Percentiles rank a stretch among this genome's conserved stretches.
Evolutionary conservation across 768 basidiomycete genomes (phyloP).

Genomic region (Suillus discolor): DNA sequence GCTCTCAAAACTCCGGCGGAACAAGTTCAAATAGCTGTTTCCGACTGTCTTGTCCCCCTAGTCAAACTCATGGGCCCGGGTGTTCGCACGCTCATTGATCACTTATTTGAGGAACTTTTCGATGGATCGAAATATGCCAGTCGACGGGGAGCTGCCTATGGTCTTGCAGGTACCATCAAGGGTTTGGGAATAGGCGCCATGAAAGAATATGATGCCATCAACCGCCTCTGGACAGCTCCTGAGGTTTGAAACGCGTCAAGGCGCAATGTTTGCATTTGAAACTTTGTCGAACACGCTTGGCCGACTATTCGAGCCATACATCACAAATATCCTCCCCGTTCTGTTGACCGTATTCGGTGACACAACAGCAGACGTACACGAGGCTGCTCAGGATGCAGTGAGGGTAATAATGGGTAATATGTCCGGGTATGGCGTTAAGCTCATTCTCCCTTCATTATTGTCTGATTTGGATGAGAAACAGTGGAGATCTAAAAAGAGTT

Average conservation of each 20-base stretch:
- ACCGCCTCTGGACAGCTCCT: constrained; percentile 67
- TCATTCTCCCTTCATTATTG: constrained; percentile 87
- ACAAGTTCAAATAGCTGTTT: constrained; percentile 94
- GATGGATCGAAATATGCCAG: constrained; percentile 84
- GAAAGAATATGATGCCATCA: constrained; percentile 81
- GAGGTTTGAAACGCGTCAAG: constrained; percentile 91
- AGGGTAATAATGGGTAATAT: constrained; percentile 94
- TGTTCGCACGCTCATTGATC: constrained; percentile 62
- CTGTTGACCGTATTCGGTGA: constrained; percentile 89
- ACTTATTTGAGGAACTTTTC: constrained; percentile 76
- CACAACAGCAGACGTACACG: constrained; percentile 81
- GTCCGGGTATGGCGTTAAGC: constrained; percentile 94
- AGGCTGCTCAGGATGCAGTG: constrained; percentile 90
- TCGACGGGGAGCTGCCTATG: constrained; percentile 97
- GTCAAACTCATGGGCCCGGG: constrained; percentile 65
- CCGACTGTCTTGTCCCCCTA: constrained; percentile 91
- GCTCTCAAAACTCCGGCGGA: constrained; percentile 94
- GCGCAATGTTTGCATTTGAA: constrained; percentile 94
- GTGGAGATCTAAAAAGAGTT: constrained; percentile 97
- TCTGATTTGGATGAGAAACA: constrained; percentile 96
- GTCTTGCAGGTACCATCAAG: constrained; percentile 88
- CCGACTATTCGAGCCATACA: constrained; percentile 92
- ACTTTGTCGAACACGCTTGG: constrained; percentile 86
- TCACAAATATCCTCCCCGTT: constrained; percentile 80
- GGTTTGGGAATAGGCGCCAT: constrained; percentile 87